These are phyloP conservation scores for Sporothrix dimorphospora DNA, from an alignment of 2,329 filamentous ascomycete species.

Conservation along the genomic window DNA sequence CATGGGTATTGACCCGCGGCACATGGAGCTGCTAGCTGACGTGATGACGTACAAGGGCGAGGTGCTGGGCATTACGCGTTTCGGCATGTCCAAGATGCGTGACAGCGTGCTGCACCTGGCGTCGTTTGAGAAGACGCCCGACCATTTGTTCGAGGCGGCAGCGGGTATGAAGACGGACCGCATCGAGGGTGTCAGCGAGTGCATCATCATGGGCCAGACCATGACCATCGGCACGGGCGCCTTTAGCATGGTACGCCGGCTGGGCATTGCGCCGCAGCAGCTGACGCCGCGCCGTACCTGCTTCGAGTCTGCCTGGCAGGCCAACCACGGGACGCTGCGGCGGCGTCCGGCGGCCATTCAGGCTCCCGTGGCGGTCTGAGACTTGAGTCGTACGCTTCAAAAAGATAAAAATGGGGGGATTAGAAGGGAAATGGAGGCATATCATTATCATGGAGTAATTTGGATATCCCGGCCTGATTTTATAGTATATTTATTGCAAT, in stretches of 20 bases:
- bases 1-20: slow-evolving; percentile 95
- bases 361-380: not conserved
- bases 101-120: slow-evolving; percentile 93
- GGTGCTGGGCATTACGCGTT: slow-evolving; percentile 92
- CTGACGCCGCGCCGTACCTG: slow-evolving; percentile 62
- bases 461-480: not conserved
- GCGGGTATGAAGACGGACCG: slow-evolving; percentile 88
- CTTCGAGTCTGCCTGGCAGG: slow-evolving; percentile 70
- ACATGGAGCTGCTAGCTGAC: slow-evolving; percentile 96
- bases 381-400: not conserved
- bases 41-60: slow-evolving; percentile 99
- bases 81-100: slow-evolving; percentile 94
- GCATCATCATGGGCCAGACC: slow-evolving; percentile 97
- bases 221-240: slow-evolving; percentile 90
- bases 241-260: slow-evolving; percentile 80
- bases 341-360: not conserved
- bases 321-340: slow-evolving; percentile 14
- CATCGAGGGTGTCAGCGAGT: slow-evolving; percentile 93
- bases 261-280: slow-evolving; percentile 67
- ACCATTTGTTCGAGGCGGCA: slow-evolving; percentile 94
- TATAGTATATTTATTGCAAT: not conserved
- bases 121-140: slow-evolving; percentile 96
- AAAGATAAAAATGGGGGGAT: not conserved
- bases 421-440: not conserved
- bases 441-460: not conserved